Conservation (phyloP, 2,329 filamentous ascomycete species). For the Cercospora brassicicola region DNA sequence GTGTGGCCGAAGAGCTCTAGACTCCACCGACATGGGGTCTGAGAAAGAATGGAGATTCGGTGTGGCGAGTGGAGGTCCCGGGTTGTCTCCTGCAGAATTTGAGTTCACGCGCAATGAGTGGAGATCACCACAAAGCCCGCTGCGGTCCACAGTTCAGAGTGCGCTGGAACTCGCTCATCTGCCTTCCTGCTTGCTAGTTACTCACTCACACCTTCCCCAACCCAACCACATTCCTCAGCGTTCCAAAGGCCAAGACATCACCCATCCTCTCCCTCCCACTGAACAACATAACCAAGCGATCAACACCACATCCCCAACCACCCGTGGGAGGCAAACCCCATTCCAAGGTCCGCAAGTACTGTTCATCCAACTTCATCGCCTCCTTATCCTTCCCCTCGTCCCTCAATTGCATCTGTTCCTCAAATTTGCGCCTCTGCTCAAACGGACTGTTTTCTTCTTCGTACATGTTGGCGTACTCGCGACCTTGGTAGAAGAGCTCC, state of each 20-base stretch:
- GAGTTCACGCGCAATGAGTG: neutral
- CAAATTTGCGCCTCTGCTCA: slow-evolving; percentile 80
- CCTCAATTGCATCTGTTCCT: slow-evolving; percentile 52
- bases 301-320: slow-evolving; percentile 92
- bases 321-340: slow-evolving; percentile 93
- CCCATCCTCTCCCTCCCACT: slow-evolving; percentile 74
- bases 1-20: neutral
- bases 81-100: neutral
- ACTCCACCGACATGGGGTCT: neutral
- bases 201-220: slow-evolving; percentile 18
- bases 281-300: slow-evolving; percentile 89
- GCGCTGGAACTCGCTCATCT: neutral
- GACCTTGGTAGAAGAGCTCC: slow-evolving; percentile 54
- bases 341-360: slow-evolving; percentile 79
- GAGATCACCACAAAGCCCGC: neutral
- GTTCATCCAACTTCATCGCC: slow-evolving; percentile 65
- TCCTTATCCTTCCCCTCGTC: slow-evolving; percentile 49
- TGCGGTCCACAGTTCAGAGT: neutral
- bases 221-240: slow-evolving; percentile 62
- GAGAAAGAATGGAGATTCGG: neutral
- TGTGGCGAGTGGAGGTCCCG: neutral
- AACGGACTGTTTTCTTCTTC: slow-evolving; percentile 96
- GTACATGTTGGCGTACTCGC: slow-evolving; percentile 93
- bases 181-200: neutral
- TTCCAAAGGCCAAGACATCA: slow-evolving; percentile 88